phyloP scores from a whole-genome alignment of 768 basidiomycete species.

The Trametes villosa region DNA sequence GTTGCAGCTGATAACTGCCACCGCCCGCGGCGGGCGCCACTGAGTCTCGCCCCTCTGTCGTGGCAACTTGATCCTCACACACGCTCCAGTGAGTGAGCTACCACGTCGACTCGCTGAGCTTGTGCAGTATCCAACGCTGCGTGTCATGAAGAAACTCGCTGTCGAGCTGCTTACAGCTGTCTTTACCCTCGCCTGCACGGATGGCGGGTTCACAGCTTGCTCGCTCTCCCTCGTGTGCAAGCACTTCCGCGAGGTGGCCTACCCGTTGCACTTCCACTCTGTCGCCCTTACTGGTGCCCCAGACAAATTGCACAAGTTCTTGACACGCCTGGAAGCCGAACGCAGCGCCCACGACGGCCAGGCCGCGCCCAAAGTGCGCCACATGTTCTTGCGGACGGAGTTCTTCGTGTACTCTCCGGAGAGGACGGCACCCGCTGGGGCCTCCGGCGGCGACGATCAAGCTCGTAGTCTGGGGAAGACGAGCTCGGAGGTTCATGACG shows the following conservation, averaged over 20 bases:
- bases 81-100: no score
- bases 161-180: neutral
- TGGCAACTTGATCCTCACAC: no score
- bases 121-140: no score
- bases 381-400: neutral
- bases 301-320: neutral
- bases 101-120: no score
- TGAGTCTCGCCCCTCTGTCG: no score
- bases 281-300: neutral
- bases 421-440: neutral
- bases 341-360: neutral
- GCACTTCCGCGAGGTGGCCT: neutral
- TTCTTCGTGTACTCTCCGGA: neutral
- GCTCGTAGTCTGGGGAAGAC: neutral
- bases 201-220: neutral
- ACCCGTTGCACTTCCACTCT: neutral
- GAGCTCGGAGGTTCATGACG: no score
- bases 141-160: neutral
- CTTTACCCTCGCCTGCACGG: neutral
- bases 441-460: neutral
- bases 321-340: neutral
- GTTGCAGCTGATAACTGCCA: no score
- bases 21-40: no score
- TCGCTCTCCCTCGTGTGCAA: slow-evolving; percentile 1
- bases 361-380: neutral